Conservation (phyloP, 345 rosid species). For the Reutealis trisperma region DNA sequence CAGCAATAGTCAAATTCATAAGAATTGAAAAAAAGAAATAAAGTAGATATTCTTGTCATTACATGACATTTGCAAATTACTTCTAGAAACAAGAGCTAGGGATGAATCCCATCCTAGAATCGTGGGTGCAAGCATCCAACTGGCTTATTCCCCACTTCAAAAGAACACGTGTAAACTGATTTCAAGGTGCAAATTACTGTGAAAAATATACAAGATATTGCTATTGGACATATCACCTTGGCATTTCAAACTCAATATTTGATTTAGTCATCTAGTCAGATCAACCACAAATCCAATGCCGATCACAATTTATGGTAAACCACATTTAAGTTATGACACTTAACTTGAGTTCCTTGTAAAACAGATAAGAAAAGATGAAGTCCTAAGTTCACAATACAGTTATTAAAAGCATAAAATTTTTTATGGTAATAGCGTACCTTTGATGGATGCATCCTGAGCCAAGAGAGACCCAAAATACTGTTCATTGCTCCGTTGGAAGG, state of each 20-base stretch:
- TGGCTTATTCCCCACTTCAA: neutral
- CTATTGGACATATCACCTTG: neutral
- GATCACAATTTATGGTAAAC: neutral
- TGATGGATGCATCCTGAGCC: slow-evolving; percentile 56
- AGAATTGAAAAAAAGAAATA: slow-evolving; percentile 10
- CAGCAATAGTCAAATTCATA: neutral
- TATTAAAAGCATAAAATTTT: neutral
- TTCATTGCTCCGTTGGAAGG: slow-evolving; percentile 38
- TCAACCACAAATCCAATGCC: neutral
- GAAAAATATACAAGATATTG: neutral
- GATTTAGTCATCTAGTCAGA: neutral
- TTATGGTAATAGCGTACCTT: slow-evolving; percentile 36
- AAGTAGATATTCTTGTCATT: neutral
- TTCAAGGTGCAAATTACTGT: neutral
- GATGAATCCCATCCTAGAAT: neutral
- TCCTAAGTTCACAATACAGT: neutral
- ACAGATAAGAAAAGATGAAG: neutral
- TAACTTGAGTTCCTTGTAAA: neutral
- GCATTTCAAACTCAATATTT: neutral
- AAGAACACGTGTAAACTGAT: neutral
- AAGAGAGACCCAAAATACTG: slow-evolving; percentile 56
- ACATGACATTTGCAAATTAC: neutral
- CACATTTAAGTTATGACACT: neutral
- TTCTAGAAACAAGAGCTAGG: neutral
- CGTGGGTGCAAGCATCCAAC: neutral